Percentiles rank a stretch among this genome's conserved stretches.
phyloP scores from a whole-genome alignment of 257 asterid genomes.

The Plantago ovata region DNA sequence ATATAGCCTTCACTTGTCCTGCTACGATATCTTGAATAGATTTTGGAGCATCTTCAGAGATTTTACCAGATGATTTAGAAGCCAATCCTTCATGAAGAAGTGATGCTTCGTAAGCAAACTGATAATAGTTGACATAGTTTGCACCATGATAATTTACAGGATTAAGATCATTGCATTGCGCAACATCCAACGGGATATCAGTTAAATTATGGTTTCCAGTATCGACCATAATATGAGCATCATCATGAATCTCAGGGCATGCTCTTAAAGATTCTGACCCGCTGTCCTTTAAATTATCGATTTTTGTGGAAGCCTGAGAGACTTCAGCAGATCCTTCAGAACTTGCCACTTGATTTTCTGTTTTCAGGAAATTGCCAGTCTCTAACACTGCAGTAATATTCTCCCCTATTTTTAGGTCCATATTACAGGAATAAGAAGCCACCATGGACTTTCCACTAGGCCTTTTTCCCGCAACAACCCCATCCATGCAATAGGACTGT shows the following conservation, averaged over 20 bases:
- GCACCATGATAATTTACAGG: slow-evolving; percentile 22
- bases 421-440: slow-evolving; percentile 29
- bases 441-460: slow-evolving; percentile 28
- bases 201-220: slow-evolving; percentile 26
- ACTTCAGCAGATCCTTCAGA: slow-evolving; percentile 77
- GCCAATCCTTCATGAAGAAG: slow-evolving; percentile 48
- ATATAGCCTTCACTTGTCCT: slow-evolving; percentile 65
- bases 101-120: slow-evolving; percentile 64
- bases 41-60: slow-evolving; percentile 38
- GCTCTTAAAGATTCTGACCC: slow-evolving; percentile 27
- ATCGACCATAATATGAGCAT: slow-evolving; percentile 25
- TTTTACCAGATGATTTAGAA: slow-evolving; percentile 46
- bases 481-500: slow-evolving; percentile 30
- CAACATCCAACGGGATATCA: slow-evolving; percentile 24
- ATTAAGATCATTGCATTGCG: slow-evolving; percentile 25
- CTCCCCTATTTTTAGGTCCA: slow-evolving; percentile 41
- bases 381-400: slow-evolving; percentile 21
- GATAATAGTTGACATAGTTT: slow-evolving; percentile 62
- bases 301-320: slow-evolving; percentile 47
- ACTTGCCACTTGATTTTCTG: slow-evolving; percentile 48
- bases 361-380: slow-evolving; percentile 34
- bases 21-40: slow-evolving; percentile 58
- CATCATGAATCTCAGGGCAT: slow-evolving; percentile 32
- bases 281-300: slow-evolving; percentile 24
- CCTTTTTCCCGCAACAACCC: slow-evolving; percentile 31